Base-by-base conservation (phyloP, 805 yeast genomes). In the Dipodascopsis uninucleata region DNA sequence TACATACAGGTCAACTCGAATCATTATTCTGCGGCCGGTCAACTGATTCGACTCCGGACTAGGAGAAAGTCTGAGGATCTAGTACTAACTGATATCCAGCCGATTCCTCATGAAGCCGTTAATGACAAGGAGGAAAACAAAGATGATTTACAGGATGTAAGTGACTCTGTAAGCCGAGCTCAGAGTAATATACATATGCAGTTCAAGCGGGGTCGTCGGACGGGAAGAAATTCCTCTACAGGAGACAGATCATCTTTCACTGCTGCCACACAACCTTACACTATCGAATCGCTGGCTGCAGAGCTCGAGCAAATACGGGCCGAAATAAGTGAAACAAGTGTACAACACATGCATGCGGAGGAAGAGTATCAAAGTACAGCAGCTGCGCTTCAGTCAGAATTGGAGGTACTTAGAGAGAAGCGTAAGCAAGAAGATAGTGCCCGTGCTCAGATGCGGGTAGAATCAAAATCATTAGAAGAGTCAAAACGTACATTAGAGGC, bases 391-490 rank as follows among this genome's bases (percentile, higher is more conserved):
- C 39, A 54, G 8, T 53, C 48, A 9, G 66, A 65, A 32, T 54
- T 58, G 21, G 63, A 64, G 21, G 40, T 46, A 8, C 47, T 60
- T 6, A 59, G 61, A 28, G 64, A 63, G 18, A 45, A 57, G 18
- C 49, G 60, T 22, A 58, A 62, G 18, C 49, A 45, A 6, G 64
- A 61, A 21, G 71, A 66, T 42, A 55, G 44, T 16, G 55, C 53
- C n/a, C 56, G 67, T 8, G 39, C 63, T 6, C 64, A 57, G 34
- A 47, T 66, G n/a, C 53, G 66, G 17, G 48, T 63, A 0, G 72
- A 69, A 39, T 59, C 59, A 28, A 65, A 66, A 43, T 34, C 58
- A 0, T 55, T 68, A 16, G 72, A 69, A 37, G 68, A 66, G 22
- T 52, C 62, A 5, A 62, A 63, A 40, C 63, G 68, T 5, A 54